Base-by-base conservation (phyloP, 192 early-diverging fungal species). In the Coemansia sp. region DNA sequence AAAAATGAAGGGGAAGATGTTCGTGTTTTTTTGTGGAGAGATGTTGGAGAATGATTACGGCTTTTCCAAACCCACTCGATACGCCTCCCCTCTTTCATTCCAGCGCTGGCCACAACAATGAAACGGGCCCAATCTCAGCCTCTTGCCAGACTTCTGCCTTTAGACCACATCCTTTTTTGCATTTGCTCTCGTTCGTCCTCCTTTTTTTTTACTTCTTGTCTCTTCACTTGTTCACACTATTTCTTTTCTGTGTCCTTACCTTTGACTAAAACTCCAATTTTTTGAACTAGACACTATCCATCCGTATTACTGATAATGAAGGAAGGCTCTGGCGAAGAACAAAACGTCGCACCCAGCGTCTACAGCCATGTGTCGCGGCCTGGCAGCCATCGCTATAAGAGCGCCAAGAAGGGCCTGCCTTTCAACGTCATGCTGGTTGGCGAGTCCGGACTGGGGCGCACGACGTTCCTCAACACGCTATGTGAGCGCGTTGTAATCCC, bases 341-440 rank as follows among this genome's bases (percentile, higher is more conserved):
- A 76, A 71, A 83, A 83, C 43, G 69, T 83, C 32, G 80, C 75
- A 23, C 80, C 75, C 11, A 83, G 80, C 72, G 73, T 83, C 58
- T 77, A 77, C 75, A 82, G 80, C 75, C 71, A 82, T 35, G 72
- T 73, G 6, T 77, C 84, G 64, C 76, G 84, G 3, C 84, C 85
- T 1, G 74, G 82, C 37, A 86, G 87, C 69, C 86, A 88, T 67
- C 80, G 94, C 55, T 87, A 95, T 87, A 98, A 98, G 87, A 96
- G 94, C 68, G 91, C 92, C 68, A 97, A 96, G 79, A 97, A 96
- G 84, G 96, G 95, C 62, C 90, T 99, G 69, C 90, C 91, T 72
- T 96, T 98, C 86, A 98, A 95, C 84, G 78, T 99, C 57, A 98
- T 99, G 95, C 92, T 97, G 47, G 94, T 94, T 63, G 96, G 96